A percentile compares a stretch with the other conserved stretches of the same genome.
These are phyloP conservation scores for Trichoderma sp. DNA, from an alignment of 2,329 filamentous ascomycete genomes.

Conservation along the genomic window DNA sequence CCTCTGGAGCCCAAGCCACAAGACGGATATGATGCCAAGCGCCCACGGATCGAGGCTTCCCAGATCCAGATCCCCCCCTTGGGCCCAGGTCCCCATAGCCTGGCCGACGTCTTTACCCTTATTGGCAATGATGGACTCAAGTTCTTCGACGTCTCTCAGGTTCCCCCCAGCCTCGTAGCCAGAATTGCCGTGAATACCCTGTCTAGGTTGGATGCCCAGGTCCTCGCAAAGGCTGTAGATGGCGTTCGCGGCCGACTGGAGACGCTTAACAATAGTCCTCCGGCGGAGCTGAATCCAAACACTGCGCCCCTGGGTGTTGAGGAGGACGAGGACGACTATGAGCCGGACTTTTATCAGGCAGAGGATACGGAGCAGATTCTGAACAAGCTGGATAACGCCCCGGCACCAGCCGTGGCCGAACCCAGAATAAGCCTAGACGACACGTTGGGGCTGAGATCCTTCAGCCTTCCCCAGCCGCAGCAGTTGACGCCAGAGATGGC, in stretches of 20 bases:
- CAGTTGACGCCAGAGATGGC: constrained; percentile 70
- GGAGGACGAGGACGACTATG: constrained; percentile 85
- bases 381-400: constrained; percentile 71
- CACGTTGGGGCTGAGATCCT: constrained; percentile 69
- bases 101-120: constrained; percentile 83
- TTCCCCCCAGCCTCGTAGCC: constrained; percentile 73
- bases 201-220: constrained; percentile 64
- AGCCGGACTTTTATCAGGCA: constrained; percentile 77
- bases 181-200: constrained; percentile 81
- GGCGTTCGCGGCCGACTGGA: constrained; percentile 53
- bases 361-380: constrained; percentile 76
- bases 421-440: constrained; percentile 31
- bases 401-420: constrained; percentile 44
- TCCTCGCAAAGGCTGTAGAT: constrained; percentile 71
- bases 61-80: constrained; percentile 64
- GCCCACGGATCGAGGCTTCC: constrained; percentile 61
- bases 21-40: constrained; percentile 77
- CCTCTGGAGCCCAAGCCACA: constrained; percentile 67
- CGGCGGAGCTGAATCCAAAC: constrained; percentile 53
- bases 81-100: constrained; percentile 70
- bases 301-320: constrained; percentile 64
- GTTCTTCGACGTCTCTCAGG: constrained; percentile 76
- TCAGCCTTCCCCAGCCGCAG: constrained; percentile 75
- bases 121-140: constrained; percentile 70
- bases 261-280: constrained; percentile 44